Base-by-base conservation (phyloP, 768 basidiomycete genomes). In the Mycena metata region DNA sequence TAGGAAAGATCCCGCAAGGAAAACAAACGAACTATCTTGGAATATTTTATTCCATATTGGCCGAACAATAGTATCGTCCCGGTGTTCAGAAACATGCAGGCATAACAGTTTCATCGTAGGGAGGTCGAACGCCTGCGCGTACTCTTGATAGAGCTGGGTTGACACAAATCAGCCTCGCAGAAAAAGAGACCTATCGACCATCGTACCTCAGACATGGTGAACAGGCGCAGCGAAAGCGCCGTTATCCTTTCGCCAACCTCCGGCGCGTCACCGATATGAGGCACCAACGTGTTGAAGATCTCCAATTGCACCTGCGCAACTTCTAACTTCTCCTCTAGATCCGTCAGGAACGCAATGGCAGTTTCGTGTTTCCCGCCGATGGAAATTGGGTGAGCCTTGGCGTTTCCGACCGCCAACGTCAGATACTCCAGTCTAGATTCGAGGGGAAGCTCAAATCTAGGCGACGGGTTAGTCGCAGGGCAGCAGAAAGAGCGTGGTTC, bases 261-360 rank as follows among this genome's bases (percentile, higher is more conserved):
- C 2, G 84, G 86, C 15, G 87, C 86, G 66, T 91, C 88, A 67
- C 85, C 82, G 33, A 88, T 80, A 68, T 89, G 90, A 19, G 90
- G 88, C 9, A 83, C 76, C 17, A 95, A 83, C 13, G 83, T 81
- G 70, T 93, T 87, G 74, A 90, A 93, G 52, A 98, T 87, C 78
- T 98, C 97, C n/a, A 96, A 82, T 76, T 99, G 98, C 11, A 99
- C 95, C 80, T 97, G 93, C 8, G 96, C 94, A 26, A 99, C 98
- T 49, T 99, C 98, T 15, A 98, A 87, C 76, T 96, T 96, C 79
- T 99, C 98, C 82, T 98, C 96, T 21, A 98, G 84, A 72, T 94
- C 92, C 0, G 92, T 95, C n/a, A 97, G 86, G 83, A 99, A 98
- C 56, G 94, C 91, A 56, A 98, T 95, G n/a, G 95, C 94, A 35